phyloP scores from a whole-genome alignment of 768 basidiomycete species.

The Mycena galopus region DNA sequence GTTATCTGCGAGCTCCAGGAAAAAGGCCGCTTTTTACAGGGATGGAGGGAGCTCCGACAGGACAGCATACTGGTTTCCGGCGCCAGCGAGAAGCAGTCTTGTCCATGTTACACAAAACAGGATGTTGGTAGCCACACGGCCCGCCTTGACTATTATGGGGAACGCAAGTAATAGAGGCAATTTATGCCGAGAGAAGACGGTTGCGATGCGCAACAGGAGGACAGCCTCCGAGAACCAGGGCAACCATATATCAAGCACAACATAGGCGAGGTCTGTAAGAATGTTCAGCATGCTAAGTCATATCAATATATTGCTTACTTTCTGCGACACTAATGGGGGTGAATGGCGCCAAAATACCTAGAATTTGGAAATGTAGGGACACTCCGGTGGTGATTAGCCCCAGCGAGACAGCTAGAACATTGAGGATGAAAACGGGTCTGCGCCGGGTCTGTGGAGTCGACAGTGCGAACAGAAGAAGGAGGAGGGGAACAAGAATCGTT shows the following conservation, averaged over 20 bases:
- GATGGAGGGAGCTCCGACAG: not conserved
- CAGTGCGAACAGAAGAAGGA: constrained; percentile 6
- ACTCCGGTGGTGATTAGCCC: not conserved
- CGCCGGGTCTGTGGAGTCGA: constrained; percentile 2
- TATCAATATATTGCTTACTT: constrained; percentile 6
- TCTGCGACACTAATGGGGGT: not conserved
- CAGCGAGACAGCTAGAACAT: not conserved
- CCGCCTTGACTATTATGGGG: constrained; percentile 1
- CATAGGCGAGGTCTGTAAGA: not conserved
- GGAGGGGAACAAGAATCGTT: constrained; percentile 9
- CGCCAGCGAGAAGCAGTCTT: not conserved
- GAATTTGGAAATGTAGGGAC: not conserved
- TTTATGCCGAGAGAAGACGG: not conserved
- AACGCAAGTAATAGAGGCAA: not conserved
- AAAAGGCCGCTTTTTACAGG: not conserved
- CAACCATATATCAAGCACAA: not conserved
- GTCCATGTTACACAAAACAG: constrained; percentile 6
- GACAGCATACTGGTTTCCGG: not conserved
- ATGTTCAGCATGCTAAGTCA: not conserved
- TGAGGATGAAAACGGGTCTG: constrained; percentile 17
- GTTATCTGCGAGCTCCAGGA: constrained; percentile 17
- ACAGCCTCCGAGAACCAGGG: constrained; percentile 3
- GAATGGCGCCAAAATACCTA: constrained; percentile 2
- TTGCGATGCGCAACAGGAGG: constrained; percentile 3
- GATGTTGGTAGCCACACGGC: not conserved